These are phyloP conservation scores for Alloascoidea africana DNA, from an alignment of 805 yeast genomes.

Conservation along the genomic window DNA sequence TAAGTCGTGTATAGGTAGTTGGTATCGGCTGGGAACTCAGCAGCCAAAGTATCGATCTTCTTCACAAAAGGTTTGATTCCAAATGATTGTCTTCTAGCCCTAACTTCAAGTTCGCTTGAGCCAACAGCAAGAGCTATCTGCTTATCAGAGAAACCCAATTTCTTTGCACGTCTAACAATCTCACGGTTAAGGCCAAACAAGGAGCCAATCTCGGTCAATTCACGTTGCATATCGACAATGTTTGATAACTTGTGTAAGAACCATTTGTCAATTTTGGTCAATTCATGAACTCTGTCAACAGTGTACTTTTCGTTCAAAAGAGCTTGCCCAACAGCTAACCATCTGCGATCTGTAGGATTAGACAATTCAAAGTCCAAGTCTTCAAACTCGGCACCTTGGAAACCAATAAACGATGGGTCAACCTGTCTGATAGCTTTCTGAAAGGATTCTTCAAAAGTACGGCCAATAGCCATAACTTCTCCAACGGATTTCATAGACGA, in stretches of 20 bases:
- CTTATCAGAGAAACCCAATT: conserved; percentile 88
- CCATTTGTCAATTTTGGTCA: conserved; percentile 92
- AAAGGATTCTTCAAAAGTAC: conserved; percentile 93
- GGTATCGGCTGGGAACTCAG: conserved; percentile 96
- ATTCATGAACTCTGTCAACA: conserved; percentile 83
- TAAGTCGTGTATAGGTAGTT: conserved; percentile 93
- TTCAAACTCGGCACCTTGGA: conserved; percentile 65
- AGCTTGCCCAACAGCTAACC: conserved; percentile 98
- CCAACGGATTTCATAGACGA: conserved; percentile 98
- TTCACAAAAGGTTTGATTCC: conserved; percentile 88
- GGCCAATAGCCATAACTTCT: conserved; percentile 98
- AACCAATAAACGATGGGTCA: conserved; percentile 81
- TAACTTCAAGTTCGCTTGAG: conserved; percentile 63
- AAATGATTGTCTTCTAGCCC: conserved; percentile 64
- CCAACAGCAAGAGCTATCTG: conserved; percentile 76
- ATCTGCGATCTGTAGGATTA: conserved; percentile 89
- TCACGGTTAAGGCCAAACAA: conserved; percentile 50
- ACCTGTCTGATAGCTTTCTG: conserved; percentile 96
- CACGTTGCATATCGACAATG: conserved; percentile 79
- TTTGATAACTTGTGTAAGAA: conserved; percentile 85
- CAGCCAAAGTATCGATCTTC: conserved; percentile 94
- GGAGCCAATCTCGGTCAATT: conserved; percentile 50
- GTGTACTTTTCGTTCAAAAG: conserved; percentile 79
- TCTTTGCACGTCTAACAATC: conserved; percentile 65
- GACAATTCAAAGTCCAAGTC: conserved; percentile 69